Conservation (phyloP, 2,329 filamentous ascomycete genomes). For the Alternaria rosae region DNA sequence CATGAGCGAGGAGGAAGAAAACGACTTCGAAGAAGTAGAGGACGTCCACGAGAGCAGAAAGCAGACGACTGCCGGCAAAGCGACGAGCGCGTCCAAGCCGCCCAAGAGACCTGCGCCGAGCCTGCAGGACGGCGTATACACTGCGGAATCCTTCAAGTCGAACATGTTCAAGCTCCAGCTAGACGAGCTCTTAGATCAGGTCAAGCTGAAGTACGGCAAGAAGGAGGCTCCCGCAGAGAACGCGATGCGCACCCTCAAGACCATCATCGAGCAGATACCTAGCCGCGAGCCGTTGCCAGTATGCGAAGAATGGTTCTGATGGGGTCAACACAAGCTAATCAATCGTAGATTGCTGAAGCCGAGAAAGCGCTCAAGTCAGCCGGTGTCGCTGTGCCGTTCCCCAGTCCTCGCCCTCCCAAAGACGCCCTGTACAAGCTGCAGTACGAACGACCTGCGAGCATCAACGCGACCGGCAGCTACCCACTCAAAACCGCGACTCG, state of each 20-base stretch:
- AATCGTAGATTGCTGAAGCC: conserved; percentile 71
- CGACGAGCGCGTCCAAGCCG: conserved; percentile 20
- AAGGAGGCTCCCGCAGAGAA: conserved; percentile 61
- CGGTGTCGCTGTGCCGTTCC: conserved; percentile 80
- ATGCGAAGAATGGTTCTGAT: conserved; percentile 7
- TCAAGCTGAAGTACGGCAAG: conserved; percentile 66
- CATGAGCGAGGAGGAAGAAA: conserved; percentile 19
- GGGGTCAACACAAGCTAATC: conserved; percentile 13
- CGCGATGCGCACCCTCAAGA: conserved; percentile 48
- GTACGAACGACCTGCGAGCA: conserved; percentile 75
- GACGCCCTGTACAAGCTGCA: conserved; percentile 83
- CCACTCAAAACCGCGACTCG: conserved; percentile 76
- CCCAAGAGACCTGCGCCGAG: conserved; percentile 33
- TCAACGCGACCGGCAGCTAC: conserved; percentile 92
- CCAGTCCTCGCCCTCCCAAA: conserved; percentile 76
- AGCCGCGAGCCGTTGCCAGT: conserved; percentile 58
- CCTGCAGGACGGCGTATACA: conserved; percentile 52
- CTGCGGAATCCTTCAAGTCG: conserved; percentile 67
- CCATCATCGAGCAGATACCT: conserved; percentile 59
- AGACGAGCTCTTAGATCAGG: conserved; percentile 66
- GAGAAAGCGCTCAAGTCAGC: conserved; percentile 69
- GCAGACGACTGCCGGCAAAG: conserved; percentile 10
- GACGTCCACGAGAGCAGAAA: conserved; percentile 17
- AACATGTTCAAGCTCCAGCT: conserved; percentile 73
- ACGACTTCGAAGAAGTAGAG: conserved; percentile 19